Base-by-base conservation (phyloP, 2,329 filamentous ascomycete genomes). In the Exophiala sp. region DNA sequence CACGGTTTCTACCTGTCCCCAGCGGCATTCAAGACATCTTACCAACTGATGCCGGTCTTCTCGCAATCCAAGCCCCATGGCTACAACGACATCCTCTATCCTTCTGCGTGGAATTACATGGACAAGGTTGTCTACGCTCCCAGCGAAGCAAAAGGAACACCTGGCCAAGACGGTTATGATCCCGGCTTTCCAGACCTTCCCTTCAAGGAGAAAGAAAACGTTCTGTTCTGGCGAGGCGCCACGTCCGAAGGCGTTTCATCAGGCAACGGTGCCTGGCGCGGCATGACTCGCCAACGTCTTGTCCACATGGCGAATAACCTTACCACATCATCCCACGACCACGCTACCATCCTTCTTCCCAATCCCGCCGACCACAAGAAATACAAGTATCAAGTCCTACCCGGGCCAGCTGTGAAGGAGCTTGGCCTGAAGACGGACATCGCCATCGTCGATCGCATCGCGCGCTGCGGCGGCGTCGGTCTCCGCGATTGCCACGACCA, bases 31-130 rank as follows among this genome's bases (percentile, higher is more conserved):
- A 78, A 79, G 42, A 78, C 82, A 0, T 77, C 83, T 1, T 76
- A 80, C 53, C 73, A 82, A 16, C 73, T 93, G 2, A 68, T 85
- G 1, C 88, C 88, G 0, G 71, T 93, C 9, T 93, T 93, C 67
- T 86, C 86, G 55, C 77, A 85, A 50, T 83, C 81, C 42, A 88
- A 88, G 60, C 80, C 83, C 1, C 74, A 78, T 38, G 81, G 82
- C 3, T 91, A 86, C 68, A 80, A 77, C 56, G 88, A 94, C 63
- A 86, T 94, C 27, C 67, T 90, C 18, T 84, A 89, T 45, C 87
- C 88, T 0, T 72, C 75, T 59, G 66, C 77, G 0, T 81, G 77
- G 78, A 81, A 80, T 58, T 82, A 82, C 56, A 66, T 79, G 52
- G 76, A 79, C 52, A 81, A 80, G 62, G 73, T 72, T 10, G 68